Evolutionary conservation across 345 rosid genomes (phyloP), one percentile per base, ranked within the genome.

Genomic region (Camelina laxa): DNA sequence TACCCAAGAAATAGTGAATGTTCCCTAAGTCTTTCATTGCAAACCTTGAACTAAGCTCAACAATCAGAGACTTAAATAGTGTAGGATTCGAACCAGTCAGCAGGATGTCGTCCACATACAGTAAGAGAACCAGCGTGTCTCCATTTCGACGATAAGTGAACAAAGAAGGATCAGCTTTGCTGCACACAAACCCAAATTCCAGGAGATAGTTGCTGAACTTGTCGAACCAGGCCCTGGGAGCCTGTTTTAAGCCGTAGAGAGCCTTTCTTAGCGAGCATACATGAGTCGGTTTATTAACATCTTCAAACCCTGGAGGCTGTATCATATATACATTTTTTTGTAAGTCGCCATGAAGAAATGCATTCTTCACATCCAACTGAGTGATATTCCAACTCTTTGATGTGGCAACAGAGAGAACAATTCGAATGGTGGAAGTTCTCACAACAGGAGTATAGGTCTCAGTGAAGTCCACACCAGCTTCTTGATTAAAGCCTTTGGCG

Each of bases 91-190:
- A 41, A 4, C 47, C 6, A 0, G 47, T 41, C n/a, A 41, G 2
- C 3, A 41, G 0, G 0, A 41, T 41, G 4, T 41, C 47, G 1
- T 41, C n/a, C 6, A 41, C 47, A 13, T 41, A 41, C 1, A 41
- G 2, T 1, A 13, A 0, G 0, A 41, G 6, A 0, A 41, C 47
- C n/a, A 41, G 1, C 0, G n/a, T 41, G 5, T 41, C 47, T 0
- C 47, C 47, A 13, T 41, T 13, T 5, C 13, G 47, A 13, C 13
- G 47, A 1, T 41, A 41, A 0, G 3, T 41, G n/a, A 41, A 41
- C 6, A 41, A 0, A 0, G 47, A 41, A 2, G 4, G 54, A 17
- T 41, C n/a, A 3, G n/a, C 47, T 1, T 41, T 41, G 2, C 47
- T 41, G 1, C 47, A 41, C 6, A 4, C 7, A 41, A 41, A 41